These are phyloP conservation scores for Cucurbita moschata DNA, from an alignment of 306 rosid genomes.

Conservation along the genomic window DNA sequence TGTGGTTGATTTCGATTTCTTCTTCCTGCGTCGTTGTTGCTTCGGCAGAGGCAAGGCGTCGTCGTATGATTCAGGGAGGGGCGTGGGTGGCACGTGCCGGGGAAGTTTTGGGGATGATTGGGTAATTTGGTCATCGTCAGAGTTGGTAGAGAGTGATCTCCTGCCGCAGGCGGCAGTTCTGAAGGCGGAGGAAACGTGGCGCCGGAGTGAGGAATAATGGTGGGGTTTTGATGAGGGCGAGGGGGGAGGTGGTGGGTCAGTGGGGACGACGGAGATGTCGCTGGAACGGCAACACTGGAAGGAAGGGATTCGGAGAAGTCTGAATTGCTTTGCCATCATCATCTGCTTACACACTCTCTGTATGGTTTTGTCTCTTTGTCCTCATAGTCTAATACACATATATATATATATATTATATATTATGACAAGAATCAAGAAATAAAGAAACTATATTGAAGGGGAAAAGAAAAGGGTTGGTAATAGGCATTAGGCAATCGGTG, in stretches of 20 bases:
- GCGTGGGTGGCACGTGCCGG: conserved; percentile 36
- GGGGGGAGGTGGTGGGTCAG: not conserved
- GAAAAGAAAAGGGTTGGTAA: too few relatives aligned
- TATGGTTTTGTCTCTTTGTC: not conserved
- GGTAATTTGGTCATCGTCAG: conserved; percentile 18
- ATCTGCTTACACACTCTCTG: not conserved
- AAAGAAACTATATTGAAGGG: too few relatives aligned
- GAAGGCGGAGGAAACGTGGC: conserved; percentile 34
- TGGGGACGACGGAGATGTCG: conserved; percentile 12
- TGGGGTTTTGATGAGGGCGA: conserved; percentile 9
- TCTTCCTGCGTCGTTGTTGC: conserved; percentile 20
- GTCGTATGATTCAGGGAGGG: conserved; percentile 7
- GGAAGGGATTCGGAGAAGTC: conserved; percentile 27
- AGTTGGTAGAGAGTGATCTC: conserved; percentile 21
- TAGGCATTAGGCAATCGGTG: not conserved
- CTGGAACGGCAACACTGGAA: conserved; percentile 44
- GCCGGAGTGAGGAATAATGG: conserved; percentile 18
- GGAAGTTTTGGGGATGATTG: conserved; percentile 3
- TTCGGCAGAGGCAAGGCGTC: conserved; percentile 11
- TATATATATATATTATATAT: too few relatives aligned
- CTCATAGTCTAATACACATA: too few relatives aligned
- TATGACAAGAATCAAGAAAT: too few relatives aligned
- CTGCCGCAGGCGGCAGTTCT: conserved; percentile 17
- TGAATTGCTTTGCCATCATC: conserved; percentile 34
- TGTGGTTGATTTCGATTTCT: conserved; percentile 1